Evolutionary conservation across 805 yeast species (phyloP).

Genomic region (Limtongozyma cylindracea): DNA sequence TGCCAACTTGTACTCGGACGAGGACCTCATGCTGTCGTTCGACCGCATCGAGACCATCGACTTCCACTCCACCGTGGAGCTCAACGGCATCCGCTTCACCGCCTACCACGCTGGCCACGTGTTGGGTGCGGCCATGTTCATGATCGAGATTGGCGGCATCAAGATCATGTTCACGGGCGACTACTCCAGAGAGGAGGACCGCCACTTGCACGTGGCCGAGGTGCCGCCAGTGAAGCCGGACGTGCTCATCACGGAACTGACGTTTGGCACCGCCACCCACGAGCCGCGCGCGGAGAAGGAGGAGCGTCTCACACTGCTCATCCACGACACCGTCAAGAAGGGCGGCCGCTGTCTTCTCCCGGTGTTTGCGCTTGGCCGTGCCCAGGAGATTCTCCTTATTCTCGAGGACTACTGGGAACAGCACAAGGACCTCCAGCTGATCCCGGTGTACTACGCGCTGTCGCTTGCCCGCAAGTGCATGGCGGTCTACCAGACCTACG

Average conservation of each 20-base stretch:
- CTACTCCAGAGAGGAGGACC: slow-evolving; percentile 83
- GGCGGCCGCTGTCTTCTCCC: slow-evolving; percentile 90
- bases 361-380: slow-evolving; percentile 89
- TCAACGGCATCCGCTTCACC: slow-evolving; percentile 84
- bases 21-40: slow-evolving; percentile 68
- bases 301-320: slow-evolving; percentile 48
- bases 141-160: slow-evolving; percentile 83
- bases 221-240: slow-evolving; percentile 78
- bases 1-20: slow-evolving; percentile 59
- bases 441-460: slow-evolving; percentile 79
- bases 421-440: slow-evolving; percentile 58
- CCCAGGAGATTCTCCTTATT: slow-evolving; percentile 77
- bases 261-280: slow-evolving; percentile 95
- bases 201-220: slow-evolving; percentile 90
- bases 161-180: slow-evolving; percentile 87
- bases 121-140: slow-evolving; percentile 94
- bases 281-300: slow-evolving; percentile 80
- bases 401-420: slow-evolving; percentile 87
- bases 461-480: slow-evolving; percentile 85
- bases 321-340: slow-evolving; percentile 59
- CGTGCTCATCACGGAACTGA: slow-evolving; percentile 77
- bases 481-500: slow-evolving; percentile 92
- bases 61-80: slow-evolving; percentile 85
- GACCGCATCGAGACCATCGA: slow-evolving; percentile 85
- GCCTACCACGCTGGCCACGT: slow-evolving; percentile 99